phyloP scores from a whole-genome alignment of 768 basidiomycete genomes.

The Pholiota conissans region DNA sequence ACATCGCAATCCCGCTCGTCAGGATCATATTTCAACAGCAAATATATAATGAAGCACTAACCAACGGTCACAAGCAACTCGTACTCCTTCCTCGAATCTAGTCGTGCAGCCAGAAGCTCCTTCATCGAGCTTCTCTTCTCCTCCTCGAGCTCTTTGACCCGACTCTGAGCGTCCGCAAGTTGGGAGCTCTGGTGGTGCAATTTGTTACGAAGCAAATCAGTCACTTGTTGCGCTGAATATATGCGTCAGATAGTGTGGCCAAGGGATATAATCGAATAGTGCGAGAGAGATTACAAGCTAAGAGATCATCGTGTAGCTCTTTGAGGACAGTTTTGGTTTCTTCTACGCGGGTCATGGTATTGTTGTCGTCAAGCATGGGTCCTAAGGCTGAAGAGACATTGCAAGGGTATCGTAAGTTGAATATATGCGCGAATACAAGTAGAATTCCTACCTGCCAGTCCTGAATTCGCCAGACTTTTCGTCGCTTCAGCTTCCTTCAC shows the following conservation, averaged over 20 bases:
- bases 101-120: conserved; percentile 16
- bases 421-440: background rate
- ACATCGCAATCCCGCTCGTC: background rate
- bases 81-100: conserved; percentile 17
- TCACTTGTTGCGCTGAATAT: conserved; percentile 34
- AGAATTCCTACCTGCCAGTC: conserved; percentile 14
- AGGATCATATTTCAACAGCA: background rate
- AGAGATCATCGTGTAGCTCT: conserved; percentile 27
- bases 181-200: conserved; percentile 32
- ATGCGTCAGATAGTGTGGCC: no score
- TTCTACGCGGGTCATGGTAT: conserved; percentile 14
- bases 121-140: conserved; percentile 25
- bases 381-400: conserved; percentile 13
- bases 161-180: conserved; percentile 30
- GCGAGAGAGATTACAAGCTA: conserved; percentile 24
- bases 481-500: conserved; percentile 16
- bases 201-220: conserved; percentile 40
- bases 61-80: conserved; percentile 11
- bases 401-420: background rate
- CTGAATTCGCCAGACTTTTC: conserved; percentile 10
- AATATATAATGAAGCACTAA: background rate
- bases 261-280: no score
- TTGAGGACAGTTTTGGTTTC: conserved; percentile 23
- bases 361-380: conserved; percentile 26
- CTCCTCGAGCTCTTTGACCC: conserved; percentile 35